Conservation (phyloP, 768 basidiomycete species). For the Trametes sanguinea region DNA sequence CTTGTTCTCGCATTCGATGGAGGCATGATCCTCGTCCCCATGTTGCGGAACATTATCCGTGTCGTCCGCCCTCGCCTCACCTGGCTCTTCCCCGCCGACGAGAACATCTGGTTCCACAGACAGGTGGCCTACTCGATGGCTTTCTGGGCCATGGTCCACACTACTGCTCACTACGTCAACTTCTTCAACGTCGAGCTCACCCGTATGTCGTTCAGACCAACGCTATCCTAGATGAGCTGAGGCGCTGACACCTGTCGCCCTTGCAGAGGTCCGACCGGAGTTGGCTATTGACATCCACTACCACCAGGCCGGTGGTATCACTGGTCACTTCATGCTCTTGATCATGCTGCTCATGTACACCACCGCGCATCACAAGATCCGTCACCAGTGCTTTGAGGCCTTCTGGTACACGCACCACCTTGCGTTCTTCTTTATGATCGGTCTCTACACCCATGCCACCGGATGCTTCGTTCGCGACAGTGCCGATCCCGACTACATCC, state of each 20-base stretch:
- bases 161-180: slow-evolving; percentile 92
- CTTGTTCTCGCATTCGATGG: slow-evolving; percentile 88
- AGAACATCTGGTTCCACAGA: slow-evolving; percentile 95
- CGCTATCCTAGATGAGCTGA: neutral
- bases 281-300: slow-evolving; percentile 86
- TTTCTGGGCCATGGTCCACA: slow-evolving; percentile 91
- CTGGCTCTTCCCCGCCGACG: slow-evolving; percentile 90
- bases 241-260: slow-evolving; percentile 1
- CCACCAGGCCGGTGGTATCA: slow-evolving; percentile 86
- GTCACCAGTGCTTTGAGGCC: slow-evolving; percentile 87
- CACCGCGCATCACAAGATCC: slow-evolving; percentile 87
- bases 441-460: slow-evolving; percentile 85
- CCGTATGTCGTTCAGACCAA: slow-evolving; percentile 49
- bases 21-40: slow-evolving; percentile 82
- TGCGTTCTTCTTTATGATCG: slow-evolving; percentile 93
- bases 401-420: slow-evolving; percentile 98
- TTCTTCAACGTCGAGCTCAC: slow-evolving; percentile 89
- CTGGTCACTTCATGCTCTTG: slow-evolving; percentile 93
- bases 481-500: slow-evolving; percentile 66
- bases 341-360: slow-evolving; percentile 93
- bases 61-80: slow-evolving; percentile 76
- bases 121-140: slow-evolving; percentile 94
- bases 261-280: slow-evolving; percentile 75
- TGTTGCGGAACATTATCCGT: slow-evolving; percentile 87
- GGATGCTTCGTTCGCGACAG: slow-evolving; percentile 95